A percentile compares a stretch with the other conserved stretches of the same genome.
phyloP scores from a whole-genome alignment of 2,329 filamentous ascomycete genomes.

The Cytospora leucostoma region DNA sequence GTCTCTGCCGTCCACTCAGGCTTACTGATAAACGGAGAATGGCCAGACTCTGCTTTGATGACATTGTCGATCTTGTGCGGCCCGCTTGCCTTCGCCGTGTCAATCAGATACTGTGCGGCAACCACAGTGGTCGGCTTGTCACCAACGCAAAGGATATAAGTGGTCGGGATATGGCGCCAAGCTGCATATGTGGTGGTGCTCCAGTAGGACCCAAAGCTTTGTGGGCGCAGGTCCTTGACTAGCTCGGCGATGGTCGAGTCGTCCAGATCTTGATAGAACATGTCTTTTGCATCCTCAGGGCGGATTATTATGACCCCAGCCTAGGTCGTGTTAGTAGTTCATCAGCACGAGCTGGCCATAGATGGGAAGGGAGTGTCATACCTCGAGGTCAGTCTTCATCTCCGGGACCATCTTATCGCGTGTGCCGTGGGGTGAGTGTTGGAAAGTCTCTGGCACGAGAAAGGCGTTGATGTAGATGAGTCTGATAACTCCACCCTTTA shows the following conservation, averaged over 20 bases:
- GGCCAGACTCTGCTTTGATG: not conserved
- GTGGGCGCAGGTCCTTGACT: conserved; percentile 29
- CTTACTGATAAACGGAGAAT: not conserved
- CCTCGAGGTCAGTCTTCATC: conserved; percentile 31
- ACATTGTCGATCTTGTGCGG: not conserved
- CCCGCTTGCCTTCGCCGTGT: conserved; percentile 1
- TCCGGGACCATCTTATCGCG: conserved; percentile 30
- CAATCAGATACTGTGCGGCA: conserved; percentile 4
- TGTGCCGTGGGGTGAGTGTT: conserved; percentile 30
- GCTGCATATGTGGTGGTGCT: conserved; percentile 31
- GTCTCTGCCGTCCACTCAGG: conserved; percentile 25
- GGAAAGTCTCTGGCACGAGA: conserved; percentile 32
- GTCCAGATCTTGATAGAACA: conserved; percentile 34
- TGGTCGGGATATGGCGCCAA: conserved; percentile 27
- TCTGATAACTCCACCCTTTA: conserved; percentile 31
- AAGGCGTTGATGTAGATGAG: conserved; percentile 33
- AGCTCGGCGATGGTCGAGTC: conserved; percentile 29
- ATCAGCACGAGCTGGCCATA: not conserved
- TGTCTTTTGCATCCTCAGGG: conserved; percentile 31
- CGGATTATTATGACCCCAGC: conserved; percentile 29
- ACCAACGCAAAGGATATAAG: conserved; percentile 1
- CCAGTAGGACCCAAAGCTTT: conserved; percentile 32
- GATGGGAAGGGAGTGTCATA: not conserved
- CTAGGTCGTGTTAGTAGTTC: conserved; percentile 13
- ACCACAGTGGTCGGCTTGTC: conserved; percentile 5